phyloP scores from a whole-genome alignment of 768 basidiomycete genomes.

The Boletus subcaerulescens region DNA sequence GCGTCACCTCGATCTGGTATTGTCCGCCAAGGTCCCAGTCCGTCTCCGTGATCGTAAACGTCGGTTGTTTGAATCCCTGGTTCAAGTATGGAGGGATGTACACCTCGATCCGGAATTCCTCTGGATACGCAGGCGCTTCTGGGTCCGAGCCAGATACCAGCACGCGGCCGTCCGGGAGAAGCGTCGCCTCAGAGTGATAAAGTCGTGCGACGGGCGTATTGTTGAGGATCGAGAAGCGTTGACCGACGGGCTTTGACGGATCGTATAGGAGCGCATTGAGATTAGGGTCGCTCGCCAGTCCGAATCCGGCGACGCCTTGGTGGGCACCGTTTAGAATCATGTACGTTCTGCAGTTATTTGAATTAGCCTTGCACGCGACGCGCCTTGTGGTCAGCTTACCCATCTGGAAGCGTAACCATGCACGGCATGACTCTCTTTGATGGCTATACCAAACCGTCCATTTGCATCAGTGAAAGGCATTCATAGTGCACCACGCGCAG shows the following conservation, averaged over 20 bases:
- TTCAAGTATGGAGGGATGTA: conserved; percentile 88
- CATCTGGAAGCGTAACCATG: conserved; percentile 60
- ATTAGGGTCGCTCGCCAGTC: conserved; percentile 63
- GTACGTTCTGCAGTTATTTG: conserved; percentile 48
- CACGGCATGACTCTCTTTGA: conserved; percentile 75
- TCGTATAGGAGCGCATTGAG: conserved; percentile 67
- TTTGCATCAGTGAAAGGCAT: background rate
- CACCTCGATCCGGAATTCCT: conserved; percentile 76
- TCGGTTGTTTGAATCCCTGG: conserved; percentile 58
- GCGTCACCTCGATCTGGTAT: conserved; percentile 50
- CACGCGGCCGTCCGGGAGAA: conserved; percentile 73
- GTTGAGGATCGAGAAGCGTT: conserved; percentile 64
- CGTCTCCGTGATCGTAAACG: conserved; percentile 50
- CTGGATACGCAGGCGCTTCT: conserved; percentile 47
- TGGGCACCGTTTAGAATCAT: conserved; percentile 74
- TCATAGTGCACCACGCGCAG: background rate
- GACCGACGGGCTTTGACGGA: conserved; percentile 53
- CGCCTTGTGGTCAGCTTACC: conserved; percentile 9
- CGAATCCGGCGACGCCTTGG: conserved; percentile 71
- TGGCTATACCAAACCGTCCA: conserved; percentile 39
- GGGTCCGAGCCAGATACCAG: conserved; percentile 78
- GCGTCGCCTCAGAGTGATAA: conserved; percentile 75
- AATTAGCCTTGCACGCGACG: no score
- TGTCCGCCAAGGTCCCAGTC: conserved; percentile 62
- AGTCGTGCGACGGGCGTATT: conserved; percentile 69